Evolutionary conservation across 2,329 filamentous ascomycete genomes (phyloP).

Genomic region (Conoideocrella luteorostrata): DNA sequence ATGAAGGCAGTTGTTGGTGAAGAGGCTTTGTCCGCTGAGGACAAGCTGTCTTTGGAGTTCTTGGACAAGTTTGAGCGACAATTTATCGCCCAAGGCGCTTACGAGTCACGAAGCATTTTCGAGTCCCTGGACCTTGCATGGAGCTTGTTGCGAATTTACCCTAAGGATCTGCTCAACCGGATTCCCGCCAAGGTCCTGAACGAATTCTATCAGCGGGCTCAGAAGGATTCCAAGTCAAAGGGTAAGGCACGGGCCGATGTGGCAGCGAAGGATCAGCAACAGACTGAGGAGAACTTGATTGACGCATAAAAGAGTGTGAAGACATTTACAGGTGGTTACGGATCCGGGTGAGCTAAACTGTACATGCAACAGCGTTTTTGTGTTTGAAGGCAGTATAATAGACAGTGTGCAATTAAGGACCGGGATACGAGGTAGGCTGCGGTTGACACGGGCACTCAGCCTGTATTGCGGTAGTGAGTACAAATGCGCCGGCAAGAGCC

Average conservation of each 20-base stretch:
- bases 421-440: background rate
- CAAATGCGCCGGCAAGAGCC: background rate
- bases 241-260: conserved; percentile 45
- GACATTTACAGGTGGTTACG: background rate
- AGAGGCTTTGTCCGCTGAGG: conserved; percentile 89
- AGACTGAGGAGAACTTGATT: conserved; percentile 53
- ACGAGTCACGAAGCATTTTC: conserved; percentile 85
- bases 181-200: conserved; percentile 78
- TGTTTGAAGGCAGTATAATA: conserved; percentile 3
- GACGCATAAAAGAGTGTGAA: conserved; percentile 38
- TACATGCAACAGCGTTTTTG: conserved; percentile 3
- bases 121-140: conserved; percentile 95
- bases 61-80: conserved; percentile 96
- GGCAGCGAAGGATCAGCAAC: conserved; percentile 31
- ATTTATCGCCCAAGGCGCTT: conserved; percentile 87
- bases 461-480: background rate
- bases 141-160: conserved; percentile 94
- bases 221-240: conserved; percentile 57
- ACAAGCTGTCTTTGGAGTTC: conserved; percentile 97
- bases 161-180: conserved; percentile 96
- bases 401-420: conserved; percentile 4
- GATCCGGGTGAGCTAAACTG: background rate
- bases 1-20: conserved; percentile 99
- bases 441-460: background rate
- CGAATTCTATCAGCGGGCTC: conserved; percentile 71